Conservation (phyloP, 2,329 filamentous ascomycete genomes). For the Parasarocladium wereldwijsianum region DNA sequence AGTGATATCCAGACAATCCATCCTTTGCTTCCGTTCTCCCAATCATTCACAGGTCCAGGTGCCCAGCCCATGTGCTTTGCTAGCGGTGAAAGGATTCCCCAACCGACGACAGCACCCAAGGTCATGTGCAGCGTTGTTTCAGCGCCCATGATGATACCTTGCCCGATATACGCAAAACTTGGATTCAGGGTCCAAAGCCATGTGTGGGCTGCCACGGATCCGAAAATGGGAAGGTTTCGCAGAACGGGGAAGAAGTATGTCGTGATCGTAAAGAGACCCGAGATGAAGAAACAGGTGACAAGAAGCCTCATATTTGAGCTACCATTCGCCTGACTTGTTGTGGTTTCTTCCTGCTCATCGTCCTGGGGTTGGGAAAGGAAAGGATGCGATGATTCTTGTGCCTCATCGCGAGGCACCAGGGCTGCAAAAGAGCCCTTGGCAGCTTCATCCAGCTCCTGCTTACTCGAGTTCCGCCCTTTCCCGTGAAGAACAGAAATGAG, state of each 20-base stretch:
- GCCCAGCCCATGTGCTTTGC: slow-evolving; percentile 83
- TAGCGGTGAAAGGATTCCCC: slow-evolving; percentile 79
- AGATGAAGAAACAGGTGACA: slow-evolving; percentile 40
- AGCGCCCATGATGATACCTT: slow-evolving; percentile 97
- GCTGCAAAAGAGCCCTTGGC: slow-evolving; percentile 26
- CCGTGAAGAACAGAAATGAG: slow-evolving; percentile 87
- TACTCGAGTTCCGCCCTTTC: slow-evolving; percentile 18
- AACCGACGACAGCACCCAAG: slow-evolving; percentile 74
- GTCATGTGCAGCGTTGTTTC: slow-evolving; percentile 94
- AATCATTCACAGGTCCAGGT: slow-evolving; percentile 70
- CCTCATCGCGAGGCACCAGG: slow-evolving; percentile 19
- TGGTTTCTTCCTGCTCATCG: slow-evolving; percentile 19
- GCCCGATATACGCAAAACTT: slow-evolving; percentile 90
- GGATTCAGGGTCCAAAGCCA: slow-evolving; percentile 98
- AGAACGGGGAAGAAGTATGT: slow-evolving; percentile 85
- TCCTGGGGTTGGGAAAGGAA: slow-evolving; percentile 13
- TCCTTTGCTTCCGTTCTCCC: slow-evolving; percentile 86
- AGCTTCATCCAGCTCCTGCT: slow-evolving; percentile 18
- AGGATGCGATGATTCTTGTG: neutral
- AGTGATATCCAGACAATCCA: slow-evolving; percentile 98
- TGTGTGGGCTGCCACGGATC: slow-evolving; percentile 51
- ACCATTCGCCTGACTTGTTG: slow-evolving; percentile 18
- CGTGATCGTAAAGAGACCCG: slow-evolving; percentile 56
- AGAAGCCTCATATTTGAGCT: slow-evolving; percentile 37
- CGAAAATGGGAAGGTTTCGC: slow-evolving; percentile 78